Evolutionary conservation across 306 rosid species (phyloP), one percentile per base, ranked within the genome.

Genomic region (Cucumis cinereus): DNA sequence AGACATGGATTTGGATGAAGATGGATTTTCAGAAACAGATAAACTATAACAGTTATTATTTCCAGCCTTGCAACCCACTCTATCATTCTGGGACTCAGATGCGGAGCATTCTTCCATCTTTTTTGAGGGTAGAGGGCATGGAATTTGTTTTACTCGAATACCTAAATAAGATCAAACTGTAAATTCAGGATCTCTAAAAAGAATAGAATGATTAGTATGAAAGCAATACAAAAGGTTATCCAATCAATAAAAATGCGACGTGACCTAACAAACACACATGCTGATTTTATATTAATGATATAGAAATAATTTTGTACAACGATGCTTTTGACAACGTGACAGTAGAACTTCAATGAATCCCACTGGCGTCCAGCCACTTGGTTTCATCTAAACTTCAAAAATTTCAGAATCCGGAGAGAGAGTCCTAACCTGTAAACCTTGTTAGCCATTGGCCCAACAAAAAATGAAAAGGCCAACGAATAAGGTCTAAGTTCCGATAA

Each of bases 1-100:
- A 23, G 85, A 79, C 89, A 89, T 87, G 77, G 61, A 79, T 11
- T 86, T 61, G 43, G 55, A 33, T 35, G 16, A 76, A 24, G 81
- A 75, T 76, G 68, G 70, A 20, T 79, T 79, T 71, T 85, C 83
- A 20, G 68, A 54, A 66, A 82, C 88, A 54, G 76, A 60, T 55
- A 85, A 74, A 49, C 92, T 89, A 55, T 10, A 58, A 74, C 99
- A 94, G 77, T 35, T 74, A 78, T 80, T 87, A 84, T 92, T 92
- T 55, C 88, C 69, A 26, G 85, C 95, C 86, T 86, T 92, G 77
- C 99, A 94, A 73, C 79, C 77, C 38, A 28, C 77, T 45, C 16
- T 40, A 17, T 53, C 88, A 41, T 79, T 14, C 66, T 56, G 74
- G 22, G 40, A 36, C 58, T 87, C 91, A 26, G 85, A 72, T 24